Base-by-base conservation (phyloP, 108 stramenopile species). In the Aurantiochytrium sp. region DNA sequence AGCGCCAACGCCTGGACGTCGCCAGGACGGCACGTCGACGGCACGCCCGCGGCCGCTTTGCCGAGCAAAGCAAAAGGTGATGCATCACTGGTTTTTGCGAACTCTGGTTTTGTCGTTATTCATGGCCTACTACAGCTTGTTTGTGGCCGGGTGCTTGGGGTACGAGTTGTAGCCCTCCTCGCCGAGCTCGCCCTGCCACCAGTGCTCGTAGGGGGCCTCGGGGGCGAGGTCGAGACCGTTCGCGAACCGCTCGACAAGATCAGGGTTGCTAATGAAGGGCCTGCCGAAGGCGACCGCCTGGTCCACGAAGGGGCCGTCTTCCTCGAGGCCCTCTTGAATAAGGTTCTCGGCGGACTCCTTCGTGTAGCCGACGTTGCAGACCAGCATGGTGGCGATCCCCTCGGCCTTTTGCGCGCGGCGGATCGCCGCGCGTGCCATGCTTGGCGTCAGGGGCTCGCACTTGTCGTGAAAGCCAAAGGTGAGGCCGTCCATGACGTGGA, bases 201-300 rank as follows among this genome's bases (percentile, higher is more conserved):
- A 52, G 1, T 52, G 50, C 0, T 52, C 50, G 50, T 52, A 52
- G 2, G 50, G 50, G 3, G 50, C 50, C 17, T 52, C 50, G 17
- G 50, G 50, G 50, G 93, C 89, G 4, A 94, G 36, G 4, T 92
- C 92, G 91, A 88, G 92, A 36, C 90, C 89, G 68, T 94, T 89
- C 52, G 55, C 69, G 65, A 91, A 95, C 42, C 95, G 93, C 48
- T 89, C 91, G 31, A 88, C 90, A 68, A 95, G 89, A 86, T 96
- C 96, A 21, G 96, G 96, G 86, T 95, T 96, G 68, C 89, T 69
- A 54, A 96, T 93, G 91, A 91, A 95, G 39, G 90, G 73, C 21
- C 96, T 90, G 32, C 95, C 96, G 87, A 94, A 95, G 55, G 90
- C 86, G 10, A 90, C 88, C 53, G 93, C 55, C 59, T 34, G 27